These are phyloP conservation scores for Sporothrix luriei DNA, from an alignment of 2,329 filamentous ascomycete species.

Conservation along the genomic window DNA sequence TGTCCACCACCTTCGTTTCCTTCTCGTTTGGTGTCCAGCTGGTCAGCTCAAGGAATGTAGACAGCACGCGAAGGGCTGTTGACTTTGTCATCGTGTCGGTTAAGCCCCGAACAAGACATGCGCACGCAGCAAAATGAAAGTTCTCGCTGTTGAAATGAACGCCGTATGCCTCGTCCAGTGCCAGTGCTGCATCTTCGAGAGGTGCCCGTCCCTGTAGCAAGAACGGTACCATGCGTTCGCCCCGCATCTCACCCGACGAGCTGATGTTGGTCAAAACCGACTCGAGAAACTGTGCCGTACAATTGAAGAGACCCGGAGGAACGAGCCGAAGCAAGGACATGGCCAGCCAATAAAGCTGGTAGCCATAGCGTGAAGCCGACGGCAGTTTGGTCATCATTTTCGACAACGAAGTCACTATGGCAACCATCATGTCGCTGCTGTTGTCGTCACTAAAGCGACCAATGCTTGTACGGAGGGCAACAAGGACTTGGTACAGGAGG, in stretches of 20 bases:
- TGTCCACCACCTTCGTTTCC: constrained; percentile 36
- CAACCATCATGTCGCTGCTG: constrained; percentile 68
- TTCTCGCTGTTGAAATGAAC: constrained; percentile 65
- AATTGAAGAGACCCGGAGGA: constrained; percentile 65
- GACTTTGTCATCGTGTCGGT: constrained; percentile 63
- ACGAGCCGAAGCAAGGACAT: constrained; percentile 67
- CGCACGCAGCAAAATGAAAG: constrained; percentile 69
- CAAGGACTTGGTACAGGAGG: constrained; percentile 69
- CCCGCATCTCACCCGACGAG: constrained; percentile 61
- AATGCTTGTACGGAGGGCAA: constrained; percentile 66
- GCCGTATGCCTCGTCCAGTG: constrained; percentile 66
- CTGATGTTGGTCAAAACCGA: constrained; percentile 66
- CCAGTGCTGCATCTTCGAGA: constrained; percentile 63
- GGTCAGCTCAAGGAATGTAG: constrained; percentile 61
- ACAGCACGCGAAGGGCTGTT: constrained; percentile 62
- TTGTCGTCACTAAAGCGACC: constrained; percentile 58
- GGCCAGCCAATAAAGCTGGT: constrained; percentile 71
- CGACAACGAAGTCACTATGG: constrained; percentile 66
- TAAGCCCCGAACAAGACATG: constrained; percentile 64
- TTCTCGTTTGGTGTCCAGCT: constrained; percentile 32
- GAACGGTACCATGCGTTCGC: constrained; percentile 60
- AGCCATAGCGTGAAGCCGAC: constrained; percentile 66
- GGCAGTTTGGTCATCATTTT: constrained; percentile 73
- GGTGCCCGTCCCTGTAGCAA: constrained; percentile 63
- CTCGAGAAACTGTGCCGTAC: constrained; percentile 65